phyloP scores from a whole-genome alignment of 441 rosid genomes.

The Theobroma grandiflorum region DNA sequence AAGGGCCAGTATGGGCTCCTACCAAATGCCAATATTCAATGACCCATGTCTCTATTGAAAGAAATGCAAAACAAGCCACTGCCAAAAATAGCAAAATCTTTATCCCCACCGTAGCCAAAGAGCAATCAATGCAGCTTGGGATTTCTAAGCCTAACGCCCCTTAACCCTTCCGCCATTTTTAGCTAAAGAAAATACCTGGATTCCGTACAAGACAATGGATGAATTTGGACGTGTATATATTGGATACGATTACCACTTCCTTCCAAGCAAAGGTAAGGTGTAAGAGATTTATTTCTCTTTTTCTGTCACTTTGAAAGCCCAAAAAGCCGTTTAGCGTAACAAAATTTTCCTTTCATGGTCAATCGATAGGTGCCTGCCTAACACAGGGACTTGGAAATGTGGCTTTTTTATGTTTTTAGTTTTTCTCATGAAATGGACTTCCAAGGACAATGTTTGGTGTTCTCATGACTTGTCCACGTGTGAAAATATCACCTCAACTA shows the following conservation, averaged over 20 bases:
- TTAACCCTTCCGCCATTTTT: too few species aligned
- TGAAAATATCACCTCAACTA: background rate
- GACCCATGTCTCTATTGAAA: background rate
- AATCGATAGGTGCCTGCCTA: background rate
- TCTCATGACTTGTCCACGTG: background rate
- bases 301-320: background rate
- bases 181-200: background rate
- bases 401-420: background rate
- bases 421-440: background rate
- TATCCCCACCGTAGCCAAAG: background rate
- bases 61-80: background rate
- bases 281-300: too few species aligned
- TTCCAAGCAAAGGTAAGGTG: background rate
- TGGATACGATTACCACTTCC: background rate
- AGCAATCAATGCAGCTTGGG: background rate
- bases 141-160: background rate
- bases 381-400: background rate
- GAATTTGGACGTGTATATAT: background rate
- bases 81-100: slow-evolving; percentile 24
- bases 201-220: background rate
- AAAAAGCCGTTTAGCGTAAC: background rate
- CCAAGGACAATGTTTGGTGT: too few species aligned
- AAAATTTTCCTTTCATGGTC: background rate
- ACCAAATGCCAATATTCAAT: slow-evolving; percentile 20
- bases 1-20: slow-evolving; percentile 21